Base-by-base conservation (phyloP, 176 grass and related monocot genomes). In the Coix lacrymajobi region DNA sequence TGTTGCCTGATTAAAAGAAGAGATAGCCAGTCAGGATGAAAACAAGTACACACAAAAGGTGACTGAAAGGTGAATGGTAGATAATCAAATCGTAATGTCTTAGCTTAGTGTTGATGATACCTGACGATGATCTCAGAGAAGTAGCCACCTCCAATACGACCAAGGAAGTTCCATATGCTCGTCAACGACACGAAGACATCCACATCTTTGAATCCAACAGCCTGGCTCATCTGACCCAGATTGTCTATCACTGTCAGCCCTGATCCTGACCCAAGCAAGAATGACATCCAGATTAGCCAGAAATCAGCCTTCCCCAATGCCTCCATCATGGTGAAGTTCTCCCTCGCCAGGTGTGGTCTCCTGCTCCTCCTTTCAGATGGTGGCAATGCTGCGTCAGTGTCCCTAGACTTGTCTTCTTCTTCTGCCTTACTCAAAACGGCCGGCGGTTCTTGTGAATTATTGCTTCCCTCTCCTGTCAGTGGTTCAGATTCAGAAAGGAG, bases 141-240 rank as follows among this genome's bases (percentile, higher is more conserved):
- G 73, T 97, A 97, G 39, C 94, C 91, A 77, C 94, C 89, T 52
- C 91, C 94, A 48, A 97, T 79, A 56, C 91, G 89, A 10, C 94
- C 94, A 37, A 97, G 91, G 76, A 97, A 94, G 73, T 97, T 94
- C 94, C 94, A 97, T 72, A 94, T 97, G 82, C 91, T 97, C 11
- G 76, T 92, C 82, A 97, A 82, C 3, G 94, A 97, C 17, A 97
- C 94, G 13, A 97, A 94, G 71, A 88, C 89, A 54, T 92, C 77
- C 0, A 51, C 51, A 5, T 94, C 91, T 22, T 86, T 61, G 37
- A 82, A 94, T 5, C 91, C 94, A 4, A 91, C 84, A 25, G 91
- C 90, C 85, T 97, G 91, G 69, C 91, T 94, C 89, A 97, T 97
- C 89, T 97, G 94, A 22, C 94, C 91, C 32, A 97, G 66, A 64